Conservation (phyloP, 1,139 yeast genomes). For the Lizanozyma gosingica region DNA sequence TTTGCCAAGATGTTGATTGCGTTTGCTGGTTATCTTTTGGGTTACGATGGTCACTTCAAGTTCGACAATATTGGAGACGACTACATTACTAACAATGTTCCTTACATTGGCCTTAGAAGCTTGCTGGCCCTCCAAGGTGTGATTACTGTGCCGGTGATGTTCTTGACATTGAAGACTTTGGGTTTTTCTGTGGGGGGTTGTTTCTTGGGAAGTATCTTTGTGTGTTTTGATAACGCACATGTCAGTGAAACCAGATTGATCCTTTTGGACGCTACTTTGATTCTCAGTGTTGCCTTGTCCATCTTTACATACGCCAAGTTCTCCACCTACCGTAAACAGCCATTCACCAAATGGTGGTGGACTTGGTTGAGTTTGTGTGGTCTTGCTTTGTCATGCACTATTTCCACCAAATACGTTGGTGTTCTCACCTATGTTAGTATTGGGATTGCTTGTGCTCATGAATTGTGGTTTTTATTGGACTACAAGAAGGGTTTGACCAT, state of each 20-base stretch:
- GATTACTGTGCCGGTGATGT: constrained; percentile 73
- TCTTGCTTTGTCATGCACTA: constrained; percentile 76
- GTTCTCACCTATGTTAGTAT: constrained; percentile 80
- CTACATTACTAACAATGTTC: constrained; percentile 69
- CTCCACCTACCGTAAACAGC: constrained; percentile 56
- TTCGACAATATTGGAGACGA: constrained; percentile 87
- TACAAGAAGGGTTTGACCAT: constrained; percentile 59
- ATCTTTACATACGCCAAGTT: constrained; percentile 73
- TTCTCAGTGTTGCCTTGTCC: constrained; percentile 72
- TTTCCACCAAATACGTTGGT: constrained; percentile 93
- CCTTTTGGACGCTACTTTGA: constrained; percentile 81
- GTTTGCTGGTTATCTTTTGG: constrained; percentile 77
- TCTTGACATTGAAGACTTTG: constrained; percentile 72
- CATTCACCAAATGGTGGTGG: constrained; percentile 78
- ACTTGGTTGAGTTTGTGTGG: constrained; percentile 81
- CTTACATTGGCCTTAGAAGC: constrained; percentile 80
- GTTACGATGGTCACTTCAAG: constrained; percentile 85
- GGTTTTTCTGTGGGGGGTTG: constrained; percentile 78
- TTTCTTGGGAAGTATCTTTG: constrained; percentile 67
- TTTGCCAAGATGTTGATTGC: constrained; percentile 92
- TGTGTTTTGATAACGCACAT: constrained; percentile 86
- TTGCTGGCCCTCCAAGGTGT: constrained; percentile 80
- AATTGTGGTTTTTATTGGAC: constrained; percentile 82
- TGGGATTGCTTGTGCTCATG: constrained; percentile 78
- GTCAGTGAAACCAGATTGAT: constrained; percentile 85